Percentiles rank a stretch among this genome's conserved stretches.
phyloP scores from a whole-genome alignment of 352 stramenopile genomes.

The Phytophthora boehmeriae region DNA sequence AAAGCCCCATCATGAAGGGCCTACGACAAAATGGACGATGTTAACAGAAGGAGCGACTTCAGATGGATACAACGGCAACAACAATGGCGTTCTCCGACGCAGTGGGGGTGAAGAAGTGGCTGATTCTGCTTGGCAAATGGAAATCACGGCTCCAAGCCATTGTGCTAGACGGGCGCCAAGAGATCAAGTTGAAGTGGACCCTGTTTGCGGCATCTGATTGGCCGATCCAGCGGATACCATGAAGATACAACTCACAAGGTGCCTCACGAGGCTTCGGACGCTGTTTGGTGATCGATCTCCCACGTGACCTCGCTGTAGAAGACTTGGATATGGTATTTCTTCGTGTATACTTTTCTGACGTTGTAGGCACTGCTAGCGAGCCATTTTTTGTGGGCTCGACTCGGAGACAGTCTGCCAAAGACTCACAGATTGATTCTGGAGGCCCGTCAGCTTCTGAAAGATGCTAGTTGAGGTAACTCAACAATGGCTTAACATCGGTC shows the following conservation, averaged over 20 bases:
- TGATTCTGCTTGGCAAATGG: slow-evolving; percentile 61
- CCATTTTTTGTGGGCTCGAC: slow-evolving; percentile 59
- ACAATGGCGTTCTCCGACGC: slow-evolving; percentile 41
- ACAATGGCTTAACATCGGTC: slow-evolving; percentile 79
- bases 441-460: slow-evolving; percentile 21
- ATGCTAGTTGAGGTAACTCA: slow-evolving; percentile 33
- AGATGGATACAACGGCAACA: not conserved
- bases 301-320: slow-evolving; percentile 27
- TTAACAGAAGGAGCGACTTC: not conserved
- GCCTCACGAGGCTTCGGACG: too few relatives aligned
- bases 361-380: slow-evolving; percentile 22
- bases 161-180: not conserved
- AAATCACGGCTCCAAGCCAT: slow-evolving; percentile 8
- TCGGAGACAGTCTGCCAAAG: slow-evolving; percentile 46
- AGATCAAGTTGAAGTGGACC: slow-evolving; percentile 22
- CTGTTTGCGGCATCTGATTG: not conserved
- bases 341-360: not conserved
- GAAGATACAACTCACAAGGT: too few relatives aligned
- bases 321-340: slow-evolving; percentile 65
- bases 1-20: slow-evolving; percentile 66
- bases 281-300: slow-evolving; percentile 70
- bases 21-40: slow-evolving; percentile 30
- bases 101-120: slow-evolving; percentile 60
- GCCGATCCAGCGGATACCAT: not conserved
- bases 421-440: slow-evolving; percentile 44